Conservation (phyloP, 2,329 filamentous ascomycete species). For the Apiospora phragmitis region DNA sequence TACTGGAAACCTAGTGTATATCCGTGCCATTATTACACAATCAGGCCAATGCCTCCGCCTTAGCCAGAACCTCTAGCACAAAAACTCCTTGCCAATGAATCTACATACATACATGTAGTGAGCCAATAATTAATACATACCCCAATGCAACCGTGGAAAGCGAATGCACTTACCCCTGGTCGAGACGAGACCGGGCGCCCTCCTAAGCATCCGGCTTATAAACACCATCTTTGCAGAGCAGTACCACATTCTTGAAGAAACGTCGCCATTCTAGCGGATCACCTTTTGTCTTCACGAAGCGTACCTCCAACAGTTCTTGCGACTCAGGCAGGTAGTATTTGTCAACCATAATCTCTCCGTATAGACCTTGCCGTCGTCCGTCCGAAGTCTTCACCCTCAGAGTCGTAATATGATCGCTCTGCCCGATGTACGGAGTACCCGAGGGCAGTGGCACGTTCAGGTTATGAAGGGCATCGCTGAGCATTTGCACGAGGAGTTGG, state of each 20-base stretch:
- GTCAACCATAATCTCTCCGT: conserved; percentile 75
- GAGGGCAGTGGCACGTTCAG: conserved; percentile 76
- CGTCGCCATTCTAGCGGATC: conserved; percentile 95
- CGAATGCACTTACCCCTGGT: neutral
- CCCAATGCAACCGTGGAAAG: neutral
- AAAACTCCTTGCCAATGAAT: neutral
- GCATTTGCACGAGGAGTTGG: conserved; percentile 73
- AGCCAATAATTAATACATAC: neutral
- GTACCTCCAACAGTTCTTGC: conserved; percentile 73
- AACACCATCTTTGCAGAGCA: conserved; percentile 84
- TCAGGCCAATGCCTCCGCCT: neutral
- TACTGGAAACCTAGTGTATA: neutral
- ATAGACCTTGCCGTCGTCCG: conserved; percentile 68
- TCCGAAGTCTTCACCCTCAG: conserved; percentile 77
- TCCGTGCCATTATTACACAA: neutral
- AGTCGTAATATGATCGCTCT: conserved; percentile 57
- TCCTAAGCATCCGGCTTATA: conserved; percentile 52
- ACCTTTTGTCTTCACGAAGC: conserved; percentile 92
- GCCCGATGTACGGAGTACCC: conserved; percentile 40
- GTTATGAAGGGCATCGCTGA: conserved; percentile 79
- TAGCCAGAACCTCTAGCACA: neutral
- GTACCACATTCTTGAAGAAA: conserved; percentile 94
- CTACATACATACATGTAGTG: neutral
- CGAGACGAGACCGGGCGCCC: neutral
- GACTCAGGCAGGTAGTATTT: conserved; percentile 57